phyloP scores from a whole-genome alignment of 2,329 filamentous ascomycete genomes.

The Malbranchea zuffiana region DNA sequence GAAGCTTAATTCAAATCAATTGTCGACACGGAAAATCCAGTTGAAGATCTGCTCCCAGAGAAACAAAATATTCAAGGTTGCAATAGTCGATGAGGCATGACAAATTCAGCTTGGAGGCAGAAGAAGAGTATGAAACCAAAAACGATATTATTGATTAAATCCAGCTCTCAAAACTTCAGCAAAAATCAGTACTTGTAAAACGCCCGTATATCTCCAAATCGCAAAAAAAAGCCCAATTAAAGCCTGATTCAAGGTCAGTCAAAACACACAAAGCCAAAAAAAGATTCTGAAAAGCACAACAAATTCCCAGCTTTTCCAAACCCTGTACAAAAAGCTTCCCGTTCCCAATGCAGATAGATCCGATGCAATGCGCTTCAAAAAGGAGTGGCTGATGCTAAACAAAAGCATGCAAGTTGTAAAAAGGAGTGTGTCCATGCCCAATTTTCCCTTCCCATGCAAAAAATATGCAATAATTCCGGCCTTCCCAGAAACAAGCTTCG shows the following conservation, averaged over 20 bases:
- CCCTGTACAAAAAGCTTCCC: slow-evolving; percentile 10
- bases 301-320: slow-evolving; percentile 3
- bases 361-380: slow-evolving; percentile 15
- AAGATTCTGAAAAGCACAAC: not conserved
- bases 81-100: not conserved
- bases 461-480: slow-evolving; percentile 11
- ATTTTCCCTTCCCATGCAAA: slow-evolving; percentile 8
- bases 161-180: too few relatives aligned
- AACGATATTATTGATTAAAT: too few relatives aligned
- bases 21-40: too few relatives aligned
- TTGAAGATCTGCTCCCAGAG: too few relatives aligned
- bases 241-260: slow-evolving; percentile 4
- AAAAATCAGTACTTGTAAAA: too few relatives aligned
- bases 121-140: too few relatives aligned
- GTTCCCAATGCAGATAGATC: slow-evolving; percentile 14
- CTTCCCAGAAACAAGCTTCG: slow-evolving; percentile 16
- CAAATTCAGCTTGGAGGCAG: not conserved
- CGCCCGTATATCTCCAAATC: too few relatives aligned
- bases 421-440: slow-evolving; percentile 11
- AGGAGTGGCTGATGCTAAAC: slow-evolving; percentile 15
- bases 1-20: too few relatives aligned
- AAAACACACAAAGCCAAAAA: slow-evolving; percentile 4
- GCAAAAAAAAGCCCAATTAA: too few relatives aligned
- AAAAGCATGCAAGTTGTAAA: slow-evolving; percentile 6
- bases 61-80: too few relatives aligned